phyloP scores from a whole-genome alignment of 2,329 filamentous ascomycete genomes.

The Colletotrichum gigasporum region DNA sequence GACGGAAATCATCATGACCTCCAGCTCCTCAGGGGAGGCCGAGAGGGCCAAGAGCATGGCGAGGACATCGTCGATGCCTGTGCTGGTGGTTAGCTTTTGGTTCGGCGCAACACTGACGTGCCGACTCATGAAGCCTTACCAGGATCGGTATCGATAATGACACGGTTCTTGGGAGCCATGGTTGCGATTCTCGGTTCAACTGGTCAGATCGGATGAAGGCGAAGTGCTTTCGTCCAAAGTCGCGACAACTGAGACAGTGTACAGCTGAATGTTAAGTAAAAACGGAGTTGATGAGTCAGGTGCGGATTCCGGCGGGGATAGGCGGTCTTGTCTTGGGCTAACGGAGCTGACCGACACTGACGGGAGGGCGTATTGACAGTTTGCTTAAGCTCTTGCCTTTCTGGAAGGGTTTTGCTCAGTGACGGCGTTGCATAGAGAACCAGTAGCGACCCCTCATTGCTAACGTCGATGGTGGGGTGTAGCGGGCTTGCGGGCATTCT shows the following conservation, averaged over 20 bases:
- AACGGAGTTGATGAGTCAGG: conserved; percentile 14
- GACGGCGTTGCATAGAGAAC: conserved; percentile 7
- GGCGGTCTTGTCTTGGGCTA: conserved; percentile 13
- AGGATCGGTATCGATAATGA: conserved; percentile 97
- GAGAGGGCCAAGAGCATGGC: conserved; percentile 89
- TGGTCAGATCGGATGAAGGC: background rate
- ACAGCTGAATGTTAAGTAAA: background rate
- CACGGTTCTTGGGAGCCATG: conserved; percentile 76
- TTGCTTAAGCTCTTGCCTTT: background rate
- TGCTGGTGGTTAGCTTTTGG: background rate
- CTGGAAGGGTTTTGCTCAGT: background rate
- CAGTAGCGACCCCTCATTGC: conserved; percentile 16
- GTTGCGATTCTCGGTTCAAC: background rate
- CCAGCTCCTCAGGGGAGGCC: conserved; percentile 82
- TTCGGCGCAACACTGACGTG: background rate
- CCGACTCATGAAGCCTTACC: conserved; percentile 55
- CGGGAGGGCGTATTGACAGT: background rate
- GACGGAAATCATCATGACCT: conserved; percentile 85
- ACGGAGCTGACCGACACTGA: conserved; percentile 21
- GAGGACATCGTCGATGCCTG: conserved; percentile 89
- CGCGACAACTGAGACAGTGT: background rate
- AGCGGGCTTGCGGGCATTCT: background rate
- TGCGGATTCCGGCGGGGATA: conserved; percentile 20
- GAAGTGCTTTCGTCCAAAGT: background rate
- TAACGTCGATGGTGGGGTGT: conserved; percentile 24